phyloP scores from a whole-genome alignment of 2,329 filamentous ascomycete species.

The Fusarium vanettenii region DNA sequence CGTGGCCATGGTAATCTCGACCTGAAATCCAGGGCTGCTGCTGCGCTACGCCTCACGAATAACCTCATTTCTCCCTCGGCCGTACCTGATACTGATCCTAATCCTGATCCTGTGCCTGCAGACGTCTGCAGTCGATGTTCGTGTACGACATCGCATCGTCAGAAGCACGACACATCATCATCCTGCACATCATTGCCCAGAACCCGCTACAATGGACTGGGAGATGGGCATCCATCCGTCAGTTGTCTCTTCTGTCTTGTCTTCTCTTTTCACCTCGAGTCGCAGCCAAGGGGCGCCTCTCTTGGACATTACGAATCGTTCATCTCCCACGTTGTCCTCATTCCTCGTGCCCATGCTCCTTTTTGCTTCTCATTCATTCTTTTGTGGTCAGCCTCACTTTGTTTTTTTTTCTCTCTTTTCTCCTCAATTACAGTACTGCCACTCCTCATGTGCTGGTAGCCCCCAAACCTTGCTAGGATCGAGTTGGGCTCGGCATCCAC shows the following conservation, averaged over 20 bases:
- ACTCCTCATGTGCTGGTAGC: slow-evolving; percentile 2
- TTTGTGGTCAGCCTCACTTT: slow-evolving; percentile 40
- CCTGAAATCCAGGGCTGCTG: slow-evolving; percentile 4
- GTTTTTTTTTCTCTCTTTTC: slow-evolving; percentile 32
- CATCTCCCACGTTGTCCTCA: slow-evolving; percentile 1
- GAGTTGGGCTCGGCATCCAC: slow-evolving; percentile 14
- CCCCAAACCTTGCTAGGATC: slow-evolving; percentile 2
- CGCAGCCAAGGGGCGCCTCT: neutral
- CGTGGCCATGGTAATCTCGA: slow-evolving; percentile 30
- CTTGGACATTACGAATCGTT: neutral
- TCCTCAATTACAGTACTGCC: slow-evolving; percentile 18
- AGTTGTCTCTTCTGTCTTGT: slow-evolving; percentile 27
- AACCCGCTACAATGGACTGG: slow-evolving; percentile 21
- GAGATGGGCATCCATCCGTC: neutral
- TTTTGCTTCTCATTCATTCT: slow-evolving; percentile 20
- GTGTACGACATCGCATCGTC: slow-evolving; percentile 37
- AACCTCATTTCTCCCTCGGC: slow-evolving; percentile 7
- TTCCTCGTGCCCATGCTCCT: slow-evolving; percentile 12
- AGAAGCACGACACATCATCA: slow-evolving; percentile 36
- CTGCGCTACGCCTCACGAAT: slow-evolving; percentile 15
- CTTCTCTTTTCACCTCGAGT: slow-evolving; percentile 30
- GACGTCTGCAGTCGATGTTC: slow-evolving; percentile 22
- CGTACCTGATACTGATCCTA: slow-evolving; percentile 5
- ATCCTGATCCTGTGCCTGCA: slow-evolving; percentile 31
- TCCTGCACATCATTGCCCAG: slow-evolving; percentile 39